Evolutionary conservation across 2,329 filamentous ascomycete species (phyloP).

Genomic region (Drechmeria coniospora): DNA sequence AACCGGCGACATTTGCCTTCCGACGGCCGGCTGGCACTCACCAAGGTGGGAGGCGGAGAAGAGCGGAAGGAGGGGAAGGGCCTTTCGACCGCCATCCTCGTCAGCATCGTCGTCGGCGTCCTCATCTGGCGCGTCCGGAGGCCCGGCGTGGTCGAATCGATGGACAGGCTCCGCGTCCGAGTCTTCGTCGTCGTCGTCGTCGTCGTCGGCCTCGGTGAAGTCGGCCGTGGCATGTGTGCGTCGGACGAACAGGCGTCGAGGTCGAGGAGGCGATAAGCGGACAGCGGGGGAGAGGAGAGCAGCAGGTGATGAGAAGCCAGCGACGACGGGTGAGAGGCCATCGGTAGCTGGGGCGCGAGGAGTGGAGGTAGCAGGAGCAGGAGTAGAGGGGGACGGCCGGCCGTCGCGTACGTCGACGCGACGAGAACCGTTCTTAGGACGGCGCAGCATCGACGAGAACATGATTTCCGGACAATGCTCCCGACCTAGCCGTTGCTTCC

Average conservation of each 20-base stretch:
- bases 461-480: conserved; percentile 17
- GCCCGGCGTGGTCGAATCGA: conserved; percentile 23
- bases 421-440: conserved; percentile 17
- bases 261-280: conserved; percentile 12
- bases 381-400: conserved; percentile 17
- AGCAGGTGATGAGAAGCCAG: too few species aligned
- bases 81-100: conserved; percentile 16
- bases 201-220: conserved; percentile 48
- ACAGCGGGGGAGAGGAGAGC: too few species aligned
- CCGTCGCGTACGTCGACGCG: conserved; percentile 15
- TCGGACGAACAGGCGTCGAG: conserved; percentile 12
- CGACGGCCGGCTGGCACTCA: conserved; percentile 25
- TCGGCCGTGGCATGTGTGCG: conserved; percentile 43
- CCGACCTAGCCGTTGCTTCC: conserved; percentile 4
- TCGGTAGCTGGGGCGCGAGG: too few species aligned
- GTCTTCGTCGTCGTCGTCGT: conserved; percentile 28
- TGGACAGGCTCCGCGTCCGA: conserved; percentile 19
- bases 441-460: conserved; percentile 22
- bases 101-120: conserved; percentile 30
- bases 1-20: too few species aligned
- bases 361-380: too few species aligned
- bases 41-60: conserved; percentile 69
- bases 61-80: conserved; percentile 46
- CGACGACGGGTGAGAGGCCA: too few species aligned
- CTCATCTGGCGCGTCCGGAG: conserved; percentile 29